Evolutionary conservation across 2,329 filamentous ascomycete species (phyloP), one percentile per base, ranked within the genome.

Genomic region (Exophiala sp.): DNA sequence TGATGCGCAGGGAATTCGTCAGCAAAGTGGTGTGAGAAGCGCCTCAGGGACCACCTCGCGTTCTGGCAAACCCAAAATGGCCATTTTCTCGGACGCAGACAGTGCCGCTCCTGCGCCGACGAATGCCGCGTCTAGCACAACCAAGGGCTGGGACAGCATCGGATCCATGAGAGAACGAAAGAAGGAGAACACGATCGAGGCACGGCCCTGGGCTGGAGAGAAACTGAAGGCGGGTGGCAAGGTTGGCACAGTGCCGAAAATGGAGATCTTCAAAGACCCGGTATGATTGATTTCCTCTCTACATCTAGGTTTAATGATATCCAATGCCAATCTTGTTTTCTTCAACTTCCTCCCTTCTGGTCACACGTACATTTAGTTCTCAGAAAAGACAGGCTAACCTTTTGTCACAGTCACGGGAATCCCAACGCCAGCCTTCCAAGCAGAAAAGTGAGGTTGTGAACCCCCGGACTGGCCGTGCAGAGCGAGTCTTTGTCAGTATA

Each of bases 211-310:
- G 93, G 85, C 76, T 9, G 93, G 93, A 21, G 89, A 97, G 73
- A 96, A 86, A 34, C 70, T 98, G 60, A 88, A 91, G 68, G 86
- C 82, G 2, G 88, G 86, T 35, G 91, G 88, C 62, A 93, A 88
- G 73, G 87, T 88, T 71, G 80, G 75, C 37, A 81, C 77, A 24
- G 78, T 77, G 46, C 77, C 83, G 46, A 97, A 96, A 75, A 85
- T 98, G 82, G 75, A 84, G 64, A 80, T 98, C 39, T 98, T 96
- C 75, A 91, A 87, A 76, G 93, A 98, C 76, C 76, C 86, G 86
- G 93, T 98, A 85, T 84, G 88, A 78, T 66, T 63, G 63, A 64
- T 64, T 68, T 70, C 71, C 66, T 60, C 27, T 67, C 68, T 57
- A 46, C 42, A 46, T 51, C 46, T 56, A 52, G 49, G 34, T 42